Evolutionary conservation across 2,329 filamentous ascomycete species (phyloP).

Genomic region (Madurella fahalii): DNA sequence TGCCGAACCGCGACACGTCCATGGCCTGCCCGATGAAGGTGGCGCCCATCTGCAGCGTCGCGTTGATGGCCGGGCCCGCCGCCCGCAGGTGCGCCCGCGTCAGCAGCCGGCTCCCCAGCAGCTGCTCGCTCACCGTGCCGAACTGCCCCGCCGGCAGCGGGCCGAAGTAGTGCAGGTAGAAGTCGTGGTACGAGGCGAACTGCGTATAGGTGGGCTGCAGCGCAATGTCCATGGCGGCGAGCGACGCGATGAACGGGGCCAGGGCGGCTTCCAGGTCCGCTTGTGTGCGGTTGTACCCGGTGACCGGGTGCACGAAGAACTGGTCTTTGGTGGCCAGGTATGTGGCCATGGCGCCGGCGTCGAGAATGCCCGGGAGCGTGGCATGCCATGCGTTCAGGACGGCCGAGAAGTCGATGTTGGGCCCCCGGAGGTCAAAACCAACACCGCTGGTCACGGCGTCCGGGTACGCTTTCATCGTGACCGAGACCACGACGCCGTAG

Average conservation of each 20-base stretch:
- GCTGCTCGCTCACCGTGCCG: conserved; percentile 28
- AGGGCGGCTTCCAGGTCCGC: conserved; percentile 40
- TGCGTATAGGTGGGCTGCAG: conserved; percentile 16
- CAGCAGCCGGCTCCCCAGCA: conserved; percentile 32
- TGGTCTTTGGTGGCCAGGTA: conserved; percentile 35
- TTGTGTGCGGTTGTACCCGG: conserved; percentile 42
- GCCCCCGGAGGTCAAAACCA: conserved; percentile 33
- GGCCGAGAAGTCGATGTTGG: conserved; percentile 44
- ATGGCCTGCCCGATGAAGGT: conserved; percentile 31
- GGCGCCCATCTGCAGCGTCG: conserved; percentile 27
- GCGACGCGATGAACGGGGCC: conserved; percentile 38
- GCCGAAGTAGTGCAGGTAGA: conserved; percentile 39
- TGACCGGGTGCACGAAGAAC: conserved; percentile 45
- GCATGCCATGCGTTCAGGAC: conserved; percentile 43
- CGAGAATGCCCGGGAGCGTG: conserved; percentile 45
- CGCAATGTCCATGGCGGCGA: conserved; percentile 36
- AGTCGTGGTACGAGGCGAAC: conserved; percentile 35
- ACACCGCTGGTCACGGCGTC: conserved; percentile 14
- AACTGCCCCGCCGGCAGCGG: conserved; percentile 39
- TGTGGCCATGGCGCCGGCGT: conserved; percentile 38
- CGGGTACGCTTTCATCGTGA: conserved; percentile 23
- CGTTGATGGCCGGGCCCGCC: conserved; percentile 1
- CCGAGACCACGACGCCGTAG: conserved; percentile 30
- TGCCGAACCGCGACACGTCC: conserved; percentile 28
- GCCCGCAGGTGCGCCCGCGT: conserved; percentile 32